Conservation (phyloP, 2,329 filamentous ascomycete genomes). For the Herpotrichia juniperi region DNA sequence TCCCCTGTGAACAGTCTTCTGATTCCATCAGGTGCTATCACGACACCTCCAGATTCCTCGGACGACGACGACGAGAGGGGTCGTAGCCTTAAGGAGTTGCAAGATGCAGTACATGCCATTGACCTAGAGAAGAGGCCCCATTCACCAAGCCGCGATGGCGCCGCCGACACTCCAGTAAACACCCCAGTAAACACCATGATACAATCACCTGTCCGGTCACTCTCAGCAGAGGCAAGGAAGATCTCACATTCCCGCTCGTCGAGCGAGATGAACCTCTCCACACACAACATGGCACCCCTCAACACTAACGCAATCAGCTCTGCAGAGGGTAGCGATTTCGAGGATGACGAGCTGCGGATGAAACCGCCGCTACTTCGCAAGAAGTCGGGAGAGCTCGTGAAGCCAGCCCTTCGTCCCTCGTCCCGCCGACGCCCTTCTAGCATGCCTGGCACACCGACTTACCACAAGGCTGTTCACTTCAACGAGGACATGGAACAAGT, state of each 20-base stretch:
- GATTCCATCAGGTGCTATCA: constrained; percentile 83
- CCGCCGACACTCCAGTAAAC: constrained; percentile 23
- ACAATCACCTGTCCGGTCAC: constrained; percentile 29
- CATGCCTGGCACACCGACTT: constrained; percentile 96
- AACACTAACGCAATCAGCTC: constrained; percentile 53
- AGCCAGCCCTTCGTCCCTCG: constrained; percentile 82
- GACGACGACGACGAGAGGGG: constrained; percentile 84
- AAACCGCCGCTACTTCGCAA: constrained; percentile 96
- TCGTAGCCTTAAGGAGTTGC: constrained; percentile 67
- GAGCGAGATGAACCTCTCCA: constrained; percentile 61
- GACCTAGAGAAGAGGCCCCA: constrained; percentile 64
- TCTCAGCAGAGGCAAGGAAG: constrained; percentile 63
- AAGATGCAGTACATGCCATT: constrained; percentile 83
- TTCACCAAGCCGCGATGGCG: constrained; percentile 57
- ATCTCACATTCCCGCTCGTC: constrained; percentile 66
- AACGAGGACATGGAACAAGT: constrained; percentile 96
- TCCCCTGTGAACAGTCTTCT: constrained; percentile 77
- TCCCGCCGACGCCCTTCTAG: constrained; percentile 86
- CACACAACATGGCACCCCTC: constrained; percentile 47
- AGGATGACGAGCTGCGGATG: constrained; percentile 62
- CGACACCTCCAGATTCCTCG: constrained; percentile 91
- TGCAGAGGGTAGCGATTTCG: constrained; percentile 59
- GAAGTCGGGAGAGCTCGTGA: constrained; percentile 96
- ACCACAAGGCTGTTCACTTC: constrained; percentile 97
- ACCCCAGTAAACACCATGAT: constrained; percentile 18